phyloP scores from a whole-genome alignment of 768 basidiomycete genomes.

The Rhodotorula kratochvilovae region DNA sequence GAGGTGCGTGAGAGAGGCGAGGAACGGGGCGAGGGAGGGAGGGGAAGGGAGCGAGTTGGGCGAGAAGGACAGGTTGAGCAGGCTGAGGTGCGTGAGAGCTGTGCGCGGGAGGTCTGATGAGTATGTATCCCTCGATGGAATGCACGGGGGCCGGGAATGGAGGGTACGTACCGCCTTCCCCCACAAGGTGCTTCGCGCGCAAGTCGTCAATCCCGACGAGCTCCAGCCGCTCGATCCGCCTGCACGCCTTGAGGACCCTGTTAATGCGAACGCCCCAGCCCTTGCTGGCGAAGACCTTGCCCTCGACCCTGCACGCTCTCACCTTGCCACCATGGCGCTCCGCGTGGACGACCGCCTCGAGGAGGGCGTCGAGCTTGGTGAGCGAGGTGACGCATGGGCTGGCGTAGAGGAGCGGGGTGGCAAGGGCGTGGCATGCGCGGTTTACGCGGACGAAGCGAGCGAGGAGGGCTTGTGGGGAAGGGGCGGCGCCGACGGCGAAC shows the following conservation, averaged over 20 bases:
- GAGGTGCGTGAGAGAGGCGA: constrained; percentile 10
- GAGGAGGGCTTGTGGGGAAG: neutral
- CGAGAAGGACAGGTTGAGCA: constrained; percentile 29
- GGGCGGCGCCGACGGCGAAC: neutral
- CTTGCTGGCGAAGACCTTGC: constrained; percentile 9
- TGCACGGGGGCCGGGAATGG: neutral
- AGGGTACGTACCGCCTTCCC: neutral
- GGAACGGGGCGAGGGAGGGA: constrained; percentile 14
- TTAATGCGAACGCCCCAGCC: constrained; percentile 20
- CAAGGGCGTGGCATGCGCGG: neutral
- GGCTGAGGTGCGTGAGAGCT: constrained; percentile 11
- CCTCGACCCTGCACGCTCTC: neutral
- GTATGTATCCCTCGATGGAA: too few relatives aligned
- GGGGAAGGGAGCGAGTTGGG: constrained; percentile 22
- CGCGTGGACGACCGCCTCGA: neutral
- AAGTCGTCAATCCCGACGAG: constrained; percentile 30
- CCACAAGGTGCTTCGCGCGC: constrained; percentile 19
- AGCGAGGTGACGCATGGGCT: neutral
- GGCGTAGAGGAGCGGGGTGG: constrained; percentile 1
- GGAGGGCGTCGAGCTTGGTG: constrained; percentile 4
- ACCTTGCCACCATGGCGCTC: neutral
- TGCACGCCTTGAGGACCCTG: neutral
- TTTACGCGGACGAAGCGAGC: neutral
- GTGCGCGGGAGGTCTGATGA: neutral
- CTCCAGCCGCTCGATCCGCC: neutral